Evolutionary conservation across 2,329 filamentous ascomycete species (phyloP), one percentile per base, ranked within the genome.

Genomic region (Geosmithia flava): DNA sequence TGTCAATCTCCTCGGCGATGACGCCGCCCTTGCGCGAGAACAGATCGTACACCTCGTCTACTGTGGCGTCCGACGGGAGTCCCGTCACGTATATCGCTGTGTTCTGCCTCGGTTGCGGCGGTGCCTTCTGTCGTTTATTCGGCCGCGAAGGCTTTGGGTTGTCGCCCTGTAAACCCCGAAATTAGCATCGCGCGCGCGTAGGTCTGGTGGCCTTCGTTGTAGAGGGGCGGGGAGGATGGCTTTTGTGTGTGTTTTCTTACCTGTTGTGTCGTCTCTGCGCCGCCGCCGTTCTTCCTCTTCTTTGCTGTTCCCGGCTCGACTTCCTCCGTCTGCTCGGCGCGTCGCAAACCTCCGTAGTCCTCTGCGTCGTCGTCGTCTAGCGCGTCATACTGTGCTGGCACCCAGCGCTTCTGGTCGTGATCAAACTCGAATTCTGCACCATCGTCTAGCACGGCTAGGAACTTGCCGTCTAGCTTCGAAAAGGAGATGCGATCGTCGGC

Each of bases 1-100:
- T 89, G 59, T 96, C 90, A 54, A 95, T 90, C 65, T 95, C 87
- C 65, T 97, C 90, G 45, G 91, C 88, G 54, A 98, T 90, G 55
- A 97, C 85, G 51, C 90, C 90, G 59, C 80, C 94, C 62, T 87
- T 91, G 53, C 76, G 70, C 45, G 83, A 87, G 69, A 98, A 98
- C 27, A 87, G 73, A 20, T 88, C 78, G 55, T 85, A 76, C 16
- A 98, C 80, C 68, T 98, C 93, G 29, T 85, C 79, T 42, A 83
- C 71, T 1, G 84, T 87, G 42, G 80, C 84, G 62, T 97, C 87
- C 40, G 73, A 66, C 0, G 93, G 94, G 3, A 98, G 76, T 13
- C 86, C 87, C 4, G 89, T 95, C 45, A 96, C 85, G 68, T 91
- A 98, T 53, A 98, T 78, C 42, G 91, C 91, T 6, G 87, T 95